phyloP scores from a whole-genome alignment of 2,329 filamentous ascomycete species.

The Cryphonectria radicalis region DNA sequence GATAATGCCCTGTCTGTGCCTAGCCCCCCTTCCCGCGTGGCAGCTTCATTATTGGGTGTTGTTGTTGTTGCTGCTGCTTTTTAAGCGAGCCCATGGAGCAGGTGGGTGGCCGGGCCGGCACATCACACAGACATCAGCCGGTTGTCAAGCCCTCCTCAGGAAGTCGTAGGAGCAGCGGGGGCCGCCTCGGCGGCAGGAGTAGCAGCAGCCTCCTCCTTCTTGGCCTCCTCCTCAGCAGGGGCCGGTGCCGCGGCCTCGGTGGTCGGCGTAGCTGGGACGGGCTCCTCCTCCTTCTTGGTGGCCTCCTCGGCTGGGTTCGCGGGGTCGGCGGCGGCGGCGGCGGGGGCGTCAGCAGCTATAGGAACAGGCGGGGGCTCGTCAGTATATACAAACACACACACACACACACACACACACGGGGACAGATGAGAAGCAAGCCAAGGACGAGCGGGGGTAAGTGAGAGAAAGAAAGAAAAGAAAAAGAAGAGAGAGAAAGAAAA shows the following conservation, averaged over 20 bases:
- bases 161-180: conserved; percentile 23
- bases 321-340: conserved; percentile 3
- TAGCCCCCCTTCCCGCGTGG: no score
- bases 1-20: not conserved
- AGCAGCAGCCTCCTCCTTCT: conserved; percentile 30
- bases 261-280: conserved; percentile 33
- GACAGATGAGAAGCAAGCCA: conserved; percentile 13
- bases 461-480: no score
- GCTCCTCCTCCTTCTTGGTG: conserved; percentile 32
- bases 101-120: no score
- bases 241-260: conserved; percentile 35
- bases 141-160: not conserved
- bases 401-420: not conserved
- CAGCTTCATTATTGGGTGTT: not conserved
- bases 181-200: conserved; percentile 29
- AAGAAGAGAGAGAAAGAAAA: no score
- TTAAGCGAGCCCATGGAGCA: not conserved
- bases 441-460: not conserved
- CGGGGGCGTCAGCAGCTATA: conserved; percentile 30
- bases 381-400: not conserved
- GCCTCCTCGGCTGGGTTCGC: conserved; percentile 34
- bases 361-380: conserved; percentile 11
- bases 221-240: conserved; percentile 31
- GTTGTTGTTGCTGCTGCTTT: not conserved
- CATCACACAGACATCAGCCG: not conserved